Percentiles rank a stretch among this genome's conserved stretches.
Conservation (phyloP, 2,329 filamentous ascomycete genomes). For the Colletotrichum aenigma region DNA sequence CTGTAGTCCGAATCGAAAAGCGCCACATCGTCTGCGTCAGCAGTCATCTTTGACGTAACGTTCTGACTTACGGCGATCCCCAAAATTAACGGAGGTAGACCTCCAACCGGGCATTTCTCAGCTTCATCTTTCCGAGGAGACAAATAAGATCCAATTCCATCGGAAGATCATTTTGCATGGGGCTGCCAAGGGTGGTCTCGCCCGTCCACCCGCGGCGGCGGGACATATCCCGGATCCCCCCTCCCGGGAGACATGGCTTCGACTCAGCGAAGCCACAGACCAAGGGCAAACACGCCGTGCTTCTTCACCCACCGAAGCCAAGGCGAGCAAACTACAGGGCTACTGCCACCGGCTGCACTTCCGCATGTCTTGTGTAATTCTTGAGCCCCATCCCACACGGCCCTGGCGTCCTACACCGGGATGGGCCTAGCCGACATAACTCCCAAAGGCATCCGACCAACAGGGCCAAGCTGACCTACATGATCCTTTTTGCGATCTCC, state of each 20-base stretch:
- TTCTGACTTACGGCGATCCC: neutral
- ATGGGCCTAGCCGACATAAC: neutral
- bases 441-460: neutral
- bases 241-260: slow-evolving; percentile 7
- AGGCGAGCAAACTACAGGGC: neutral
- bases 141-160: slow-evolving; percentile 3
- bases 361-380: neutral
- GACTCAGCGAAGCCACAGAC: neutral
- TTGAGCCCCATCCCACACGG: neutral
- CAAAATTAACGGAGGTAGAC: neutral
- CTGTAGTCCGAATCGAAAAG: neutral
- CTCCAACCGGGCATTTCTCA: neutral
- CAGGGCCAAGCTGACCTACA: neutral
- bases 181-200: neutral
- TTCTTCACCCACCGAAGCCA: neutral
- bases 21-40: neutral
- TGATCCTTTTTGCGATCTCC: neutral
- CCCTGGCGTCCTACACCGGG: neutral
- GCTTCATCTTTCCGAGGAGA: neutral
- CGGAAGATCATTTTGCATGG: neutral
- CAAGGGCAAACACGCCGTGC: neutral
- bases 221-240: slow-evolving; percentile 1
- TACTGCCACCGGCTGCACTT: neutral
- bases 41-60: neutral
- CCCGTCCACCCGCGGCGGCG: neutral